Percentiles rank a stretch among this genome's conserved stretches.
Conservation (phyloP, 371 early-diverging fungal genomes). For the Rhizopus arrhizus region DNA sequence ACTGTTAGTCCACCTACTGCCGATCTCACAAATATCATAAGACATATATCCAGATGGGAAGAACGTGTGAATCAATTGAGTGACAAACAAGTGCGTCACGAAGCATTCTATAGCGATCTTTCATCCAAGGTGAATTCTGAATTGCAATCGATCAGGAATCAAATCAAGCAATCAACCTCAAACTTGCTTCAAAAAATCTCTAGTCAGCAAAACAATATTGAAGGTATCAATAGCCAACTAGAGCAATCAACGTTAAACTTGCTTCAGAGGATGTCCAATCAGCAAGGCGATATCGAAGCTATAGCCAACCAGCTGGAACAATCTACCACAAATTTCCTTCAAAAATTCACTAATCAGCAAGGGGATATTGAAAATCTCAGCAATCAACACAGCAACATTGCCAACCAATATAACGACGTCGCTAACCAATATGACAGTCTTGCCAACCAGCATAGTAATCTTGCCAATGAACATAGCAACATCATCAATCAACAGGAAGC, state of each 20-base stretch:
- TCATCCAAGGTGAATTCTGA: not conserved
- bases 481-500: too few relatives aligned
- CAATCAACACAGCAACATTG: too few relatives aligned
- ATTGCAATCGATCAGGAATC: not conserved
- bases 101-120: not conserved
- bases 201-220: not conserved
- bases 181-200: not conserved
- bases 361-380: too few relatives aligned
- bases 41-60: not conserved
- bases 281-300: not conserved
- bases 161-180: not conserved
- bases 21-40: not conserved
- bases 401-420: too few relatives aligned
- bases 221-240: not conserved
- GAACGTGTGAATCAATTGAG: not conserved
- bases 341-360: too few relatives aligned
- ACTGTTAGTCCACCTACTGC: not conserved
- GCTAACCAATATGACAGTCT: too few relatives aligned
- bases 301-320: not conserved
- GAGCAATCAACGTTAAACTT: not conserved
- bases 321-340: not conserved
- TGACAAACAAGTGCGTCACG: not conserved
- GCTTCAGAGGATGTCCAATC: not conserved
- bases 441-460: too few relatives aligned
- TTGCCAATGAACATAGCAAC: too few relatives aligned